Percentiles rank a stretch among this genome's conserved stretches.
Evolutionary conservation across 768 basidiomycete genomes (phyloP).

Genomic region (Tricholoma saponaceum): DNA sequence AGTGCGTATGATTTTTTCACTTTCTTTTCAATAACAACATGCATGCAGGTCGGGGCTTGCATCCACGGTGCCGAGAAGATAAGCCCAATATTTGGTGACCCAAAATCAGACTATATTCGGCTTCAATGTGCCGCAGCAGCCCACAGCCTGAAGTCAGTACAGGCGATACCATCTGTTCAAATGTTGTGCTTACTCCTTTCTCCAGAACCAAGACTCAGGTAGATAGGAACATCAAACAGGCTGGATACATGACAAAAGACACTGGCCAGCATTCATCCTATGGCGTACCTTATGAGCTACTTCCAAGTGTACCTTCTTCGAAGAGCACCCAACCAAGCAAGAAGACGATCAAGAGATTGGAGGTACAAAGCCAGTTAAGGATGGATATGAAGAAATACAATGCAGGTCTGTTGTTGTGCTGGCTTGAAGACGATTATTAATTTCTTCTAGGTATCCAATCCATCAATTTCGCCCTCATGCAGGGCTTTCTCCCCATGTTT

Average conservation of each 20-base stretch:
- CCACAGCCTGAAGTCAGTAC: background rate
- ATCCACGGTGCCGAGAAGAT: background rate
- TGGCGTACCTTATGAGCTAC: background rate
- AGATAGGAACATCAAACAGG: background rate
- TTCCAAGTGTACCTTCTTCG: background rate
- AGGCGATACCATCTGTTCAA: background rate
- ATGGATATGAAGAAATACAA: background rate
- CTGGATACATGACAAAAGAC: background rate
- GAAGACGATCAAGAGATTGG: background rate
- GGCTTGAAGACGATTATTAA: too few relatives aligned
- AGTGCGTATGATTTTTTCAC: too few relatives aligned
- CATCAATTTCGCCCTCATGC: background rate
- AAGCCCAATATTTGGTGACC: background rate
- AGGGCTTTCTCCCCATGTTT: background rate
- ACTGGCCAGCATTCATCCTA: background rate
- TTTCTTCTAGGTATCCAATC: background rate
- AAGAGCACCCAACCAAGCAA: background rate
- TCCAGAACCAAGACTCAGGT: background rate
- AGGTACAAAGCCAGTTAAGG: background rate
- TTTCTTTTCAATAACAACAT: background rate
- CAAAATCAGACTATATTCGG: background rate
- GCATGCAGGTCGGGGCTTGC: background rate
- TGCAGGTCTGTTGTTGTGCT: background rate
- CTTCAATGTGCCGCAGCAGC: background rate
- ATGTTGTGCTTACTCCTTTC: background rate